Percentiles rank a stretch among this genome's conserved stretches.
Evolutionary conservation across 2,329 filamentous ascomycete genomes (phyloP).

Genomic region (Fusarium vanettenii): DNA sequence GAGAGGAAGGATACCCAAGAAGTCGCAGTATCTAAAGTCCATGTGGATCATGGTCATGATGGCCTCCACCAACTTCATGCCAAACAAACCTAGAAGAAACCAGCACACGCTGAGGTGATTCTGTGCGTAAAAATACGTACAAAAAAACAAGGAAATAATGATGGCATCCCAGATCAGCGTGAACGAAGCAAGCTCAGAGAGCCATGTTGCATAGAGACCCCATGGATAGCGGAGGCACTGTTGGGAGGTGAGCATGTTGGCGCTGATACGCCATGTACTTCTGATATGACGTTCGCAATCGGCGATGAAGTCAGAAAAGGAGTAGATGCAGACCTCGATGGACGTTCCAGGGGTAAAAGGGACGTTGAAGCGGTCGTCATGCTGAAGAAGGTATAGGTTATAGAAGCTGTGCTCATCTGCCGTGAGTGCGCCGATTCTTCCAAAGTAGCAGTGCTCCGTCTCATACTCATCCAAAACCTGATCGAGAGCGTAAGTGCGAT

Average conservation of each 20-base stretch:
- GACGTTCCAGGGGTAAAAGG: constrained; percentile 9
- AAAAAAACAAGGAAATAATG: neutral
- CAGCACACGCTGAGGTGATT: neutral
- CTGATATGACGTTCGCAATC: constrained; percentile 15
- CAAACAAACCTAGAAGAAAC: neutral
- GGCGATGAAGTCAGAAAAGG: neutral
- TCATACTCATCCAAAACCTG: constrained; percentile 10
- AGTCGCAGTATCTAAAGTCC: neutral
- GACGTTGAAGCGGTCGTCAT: constrained; percentile 7
- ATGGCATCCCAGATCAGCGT: constrained; percentile 7
- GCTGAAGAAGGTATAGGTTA: constrained; percentile 11
- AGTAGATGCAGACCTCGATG: neutral
- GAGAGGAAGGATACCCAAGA: neutral
- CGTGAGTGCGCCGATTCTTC: constrained; percentile 7
- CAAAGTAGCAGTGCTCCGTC: constrained; percentile 20
- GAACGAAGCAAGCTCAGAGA: constrained; percentile 13
- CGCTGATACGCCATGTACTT: constrained; percentile 6
- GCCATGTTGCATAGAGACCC: constrained; percentile 1
- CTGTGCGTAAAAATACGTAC: neutral
- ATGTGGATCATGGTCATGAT: neutral
- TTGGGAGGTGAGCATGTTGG: neutral
- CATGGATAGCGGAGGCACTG: neutral
- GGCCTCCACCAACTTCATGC: neutral
- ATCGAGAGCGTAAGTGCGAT: constrained; percentile 3
- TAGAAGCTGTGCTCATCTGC: constrained; percentile 30